Evolutionary conservation across 148 eudicot genomes (phyloP).

Genomic region (Suaeda aralocaspica): DNA sequence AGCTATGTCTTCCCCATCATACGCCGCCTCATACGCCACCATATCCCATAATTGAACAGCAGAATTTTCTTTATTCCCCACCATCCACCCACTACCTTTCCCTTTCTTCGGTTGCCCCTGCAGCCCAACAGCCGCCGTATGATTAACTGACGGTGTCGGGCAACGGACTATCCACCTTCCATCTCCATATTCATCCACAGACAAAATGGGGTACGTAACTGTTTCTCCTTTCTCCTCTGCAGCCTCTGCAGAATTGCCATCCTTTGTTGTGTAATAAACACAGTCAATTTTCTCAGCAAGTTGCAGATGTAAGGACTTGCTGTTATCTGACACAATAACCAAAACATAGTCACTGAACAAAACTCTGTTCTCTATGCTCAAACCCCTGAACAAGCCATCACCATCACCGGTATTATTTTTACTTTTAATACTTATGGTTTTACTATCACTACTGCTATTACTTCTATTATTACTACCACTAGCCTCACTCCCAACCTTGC

Average conservation of each 20-base stretch:
- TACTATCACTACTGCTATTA: background rate
- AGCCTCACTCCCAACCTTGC: constrained; percentile 5
- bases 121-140: constrained; percentile 42
- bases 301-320: constrained; percentile 15
- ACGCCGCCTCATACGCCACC: constrained; percentile 58
- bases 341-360: constrained; percentile 68
- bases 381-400: constrained; percentile 17
- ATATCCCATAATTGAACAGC: constrained; percentile 53
- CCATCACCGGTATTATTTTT: background rate
- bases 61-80: constrained; percentile 11
- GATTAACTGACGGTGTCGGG: constrained; percentile 54
- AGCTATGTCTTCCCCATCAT: constrained; percentile 49
- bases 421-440: background rate
- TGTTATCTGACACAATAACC: constrained; percentile 36
- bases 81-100: constrained; percentile 24
- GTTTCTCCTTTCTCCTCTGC: constrained; percentile 6
- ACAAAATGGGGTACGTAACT: constrained; percentile 35
- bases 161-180: constrained; percentile 61
- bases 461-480: background rate
- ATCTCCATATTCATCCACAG: constrained; percentile 51
- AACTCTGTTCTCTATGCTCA: constrained; percentile 46
- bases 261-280: constrained; percentile 38
- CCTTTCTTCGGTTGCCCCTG: constrained; percentile 11
- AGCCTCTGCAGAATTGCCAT: background rate
- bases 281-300: constrained; percentile 43